Conservation (phyloP, 2,329 filamentous ascomycete species). For the Cephalotrichum gorgonifer region DNA sequence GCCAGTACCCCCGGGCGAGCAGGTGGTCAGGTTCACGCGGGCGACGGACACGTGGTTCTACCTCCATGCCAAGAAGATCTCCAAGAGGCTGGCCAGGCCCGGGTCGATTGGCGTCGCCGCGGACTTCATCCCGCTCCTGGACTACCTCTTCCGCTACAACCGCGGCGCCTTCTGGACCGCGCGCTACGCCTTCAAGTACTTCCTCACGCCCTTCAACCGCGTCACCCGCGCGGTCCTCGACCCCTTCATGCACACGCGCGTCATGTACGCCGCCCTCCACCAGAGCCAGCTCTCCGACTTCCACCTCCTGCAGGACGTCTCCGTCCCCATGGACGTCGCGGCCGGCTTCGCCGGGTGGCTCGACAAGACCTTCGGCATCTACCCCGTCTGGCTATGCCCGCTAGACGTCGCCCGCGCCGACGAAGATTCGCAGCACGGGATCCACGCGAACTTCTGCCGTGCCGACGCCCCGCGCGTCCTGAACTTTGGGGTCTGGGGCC, state of each 20-base stretch:
- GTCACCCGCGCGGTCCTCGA: constrained; percentile 52
- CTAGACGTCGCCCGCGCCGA: constrained; percentile 31
- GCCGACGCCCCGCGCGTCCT: constrained; percentile 31
- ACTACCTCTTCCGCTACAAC: constrained; percentile 65
- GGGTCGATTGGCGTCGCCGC: constrained; percentile 16
- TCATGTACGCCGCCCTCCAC: constrained; percentile 57
- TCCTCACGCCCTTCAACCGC: constrained; percentile 53
- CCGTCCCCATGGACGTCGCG: constrained; percentile 32
- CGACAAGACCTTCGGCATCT: constrained; percentile 31
- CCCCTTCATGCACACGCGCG: constrained; percentile 50
- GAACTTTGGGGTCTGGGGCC: constrained; percentile 56
- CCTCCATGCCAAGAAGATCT: constrained; percentile 45
- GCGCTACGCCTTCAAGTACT: constrained; percentile 52
- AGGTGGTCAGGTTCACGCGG: constrained; percentile 39
- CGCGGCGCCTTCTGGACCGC: constrained; percentile 61
- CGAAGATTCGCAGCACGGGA: constrained; percentile 30
- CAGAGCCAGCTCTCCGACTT: constrained; percentile 47
- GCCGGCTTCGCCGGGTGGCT: constrained; percentile 38
- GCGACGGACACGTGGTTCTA: constrained; percentile 64
- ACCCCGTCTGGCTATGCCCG: constrained; percentile 48
- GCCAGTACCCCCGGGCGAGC: constrained; percentile 22
- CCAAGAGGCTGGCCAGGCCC: constrained; percentile 4
- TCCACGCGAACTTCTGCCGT: constrained; percentile 33
- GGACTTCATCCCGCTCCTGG: constrained; percentile 49
- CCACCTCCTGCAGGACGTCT: constrained; percentile 57